phyloP scores from a whole-genome alignment of 192 early-diverging fungal genomes.

The Obelidium mucronatum region DNA sequence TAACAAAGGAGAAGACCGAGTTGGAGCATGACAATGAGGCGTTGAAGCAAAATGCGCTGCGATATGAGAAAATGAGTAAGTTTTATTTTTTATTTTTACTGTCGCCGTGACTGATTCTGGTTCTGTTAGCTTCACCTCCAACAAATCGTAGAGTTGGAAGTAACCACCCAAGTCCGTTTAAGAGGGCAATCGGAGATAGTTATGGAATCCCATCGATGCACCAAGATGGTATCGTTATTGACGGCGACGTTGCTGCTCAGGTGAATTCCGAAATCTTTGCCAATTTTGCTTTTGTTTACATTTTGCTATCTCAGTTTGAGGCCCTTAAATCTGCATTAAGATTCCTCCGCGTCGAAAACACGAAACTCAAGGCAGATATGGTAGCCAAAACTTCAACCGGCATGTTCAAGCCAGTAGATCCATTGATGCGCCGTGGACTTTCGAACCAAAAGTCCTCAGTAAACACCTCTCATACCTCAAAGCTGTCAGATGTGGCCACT shows the following conservation, averaged over 20 bases:
- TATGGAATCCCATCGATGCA: conserved; percentile 8
- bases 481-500: conserved; percentile 9
- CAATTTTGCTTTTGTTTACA: conserved; percentile 8
- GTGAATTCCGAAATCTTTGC: conserved; percentile 33
- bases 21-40: conserved; percentile 26
- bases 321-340: conserved; percentile 76
- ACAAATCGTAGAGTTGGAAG: conserved; percentile 40
- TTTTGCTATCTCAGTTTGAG: conserved; percentile 55
- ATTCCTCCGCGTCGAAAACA: conserved; percentile 83
- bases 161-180: conserved; percentile 8
- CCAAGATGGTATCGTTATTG: conserved; percentile 41
- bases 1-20: conserved; percentile 71
- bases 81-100: neutral
- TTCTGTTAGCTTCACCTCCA: conserved; percentile 19
- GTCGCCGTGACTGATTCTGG: conserved; percentile 4
- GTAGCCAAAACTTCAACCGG: conserved; percentile 41
- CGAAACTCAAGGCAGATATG: conserved; percentile 73
- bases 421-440: conserved; percentile 45
- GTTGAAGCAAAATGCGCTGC: conserved; percentile 33
- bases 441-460: conserved; percentile 15
- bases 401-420: conserved; percentile 46
- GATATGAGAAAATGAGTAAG: conserved; percentile 39
- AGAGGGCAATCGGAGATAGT: conserved; percentile 9
- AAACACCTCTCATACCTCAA: neutral
- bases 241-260: conserved; percentile 41